A percentile compares a stretch with the other conserved stretches of the same genome.
phyloP scores from a whole-genome alignment of 441 rosid species.

The Adansonia grandidieri region DNA sequence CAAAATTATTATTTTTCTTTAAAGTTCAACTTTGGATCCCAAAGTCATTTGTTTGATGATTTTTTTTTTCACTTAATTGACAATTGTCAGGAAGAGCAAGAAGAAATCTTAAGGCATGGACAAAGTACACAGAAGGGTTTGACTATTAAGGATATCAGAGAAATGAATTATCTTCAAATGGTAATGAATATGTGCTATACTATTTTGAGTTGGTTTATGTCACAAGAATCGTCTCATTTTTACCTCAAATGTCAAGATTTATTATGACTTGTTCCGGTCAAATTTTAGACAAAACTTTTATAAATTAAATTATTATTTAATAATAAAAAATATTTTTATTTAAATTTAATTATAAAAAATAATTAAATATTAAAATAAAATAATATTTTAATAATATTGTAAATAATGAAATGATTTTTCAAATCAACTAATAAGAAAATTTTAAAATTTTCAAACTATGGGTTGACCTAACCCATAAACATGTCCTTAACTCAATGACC shows the following conservation, averaged over 20 bases:
- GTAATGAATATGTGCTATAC: neutral
- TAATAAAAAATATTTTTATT: no score
- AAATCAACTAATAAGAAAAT: no score
- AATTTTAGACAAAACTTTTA: no score
- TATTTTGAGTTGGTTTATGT: neutral
- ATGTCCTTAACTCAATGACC: neutral
- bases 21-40: neutral
- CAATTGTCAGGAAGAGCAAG: slow-evolving; percentile 30
- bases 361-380: no score
- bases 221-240: neutral
- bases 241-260: neutral
- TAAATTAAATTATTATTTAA: no score
- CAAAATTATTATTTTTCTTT: neutral
- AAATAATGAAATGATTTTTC: no score
- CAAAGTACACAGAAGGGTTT: slow-evolving; percentile 25
- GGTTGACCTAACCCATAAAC: no score
- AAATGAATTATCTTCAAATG: slow-evolving; percentile 34
- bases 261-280: no score
- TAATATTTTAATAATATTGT: no score
- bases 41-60: neutral
- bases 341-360: no score
- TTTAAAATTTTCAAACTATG: no score
- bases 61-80: neutral
- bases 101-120: slow-evolving; percentile 30
- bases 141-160: slow-evolving; percentile 31